Evolutionary conservation across 75 land plant species (phyloP), one percentile per base, ranked within the genome.

Genomic region (Cryptomeria japonica): DNA sequence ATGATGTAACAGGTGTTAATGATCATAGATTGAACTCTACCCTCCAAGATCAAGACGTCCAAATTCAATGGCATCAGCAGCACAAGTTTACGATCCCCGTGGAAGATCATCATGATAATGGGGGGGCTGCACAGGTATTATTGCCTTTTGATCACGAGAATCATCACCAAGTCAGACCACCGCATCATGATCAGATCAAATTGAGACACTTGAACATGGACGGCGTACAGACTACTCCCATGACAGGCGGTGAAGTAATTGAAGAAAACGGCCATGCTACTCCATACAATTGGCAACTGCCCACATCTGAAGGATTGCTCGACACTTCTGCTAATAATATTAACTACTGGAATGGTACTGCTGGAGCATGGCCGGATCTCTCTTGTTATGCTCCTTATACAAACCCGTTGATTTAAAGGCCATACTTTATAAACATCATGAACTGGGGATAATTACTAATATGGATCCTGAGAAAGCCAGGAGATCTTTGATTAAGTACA

Each of bases 331-430:
- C 28, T 8, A 82, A n/a, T 32, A 82, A 44, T 13, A n/a, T 42
- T 46, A 41, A n/a, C 34, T 82, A 82, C 13, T 82, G 84, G 84
- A 82, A 82, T 46, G 51, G 84, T 82, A 28, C n/a, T 68, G 70
- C 70, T 0, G 84, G 34, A 82, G 31, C 49, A 28, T 82, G 46
- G 84, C 51, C 84, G 12, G 84, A 82, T 82, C 34, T 82, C 46
- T 82, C 84, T 11, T 38, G 47, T 42, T 82, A 82, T 82, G 53
- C 49, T 42, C 42, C 84, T 28, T 82, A 2, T 13, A 42, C 51
- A 11, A 82, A 44, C 84, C 44, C 84, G 1, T n/a, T 82, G 47
- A 82, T 82, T n/a, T 44, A 39, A 47, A n/a, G 46, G 0, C 36
- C n/a, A n/a, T n/a, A n/a, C n/a, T n/a, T n/a, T n/a, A n/a, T n/a